These are phyloP conservation scores for Fusarium sp. DNA, from an alignment of 2,329 filamentous ascomycete species.

Conservation along the genomic window DNA sequence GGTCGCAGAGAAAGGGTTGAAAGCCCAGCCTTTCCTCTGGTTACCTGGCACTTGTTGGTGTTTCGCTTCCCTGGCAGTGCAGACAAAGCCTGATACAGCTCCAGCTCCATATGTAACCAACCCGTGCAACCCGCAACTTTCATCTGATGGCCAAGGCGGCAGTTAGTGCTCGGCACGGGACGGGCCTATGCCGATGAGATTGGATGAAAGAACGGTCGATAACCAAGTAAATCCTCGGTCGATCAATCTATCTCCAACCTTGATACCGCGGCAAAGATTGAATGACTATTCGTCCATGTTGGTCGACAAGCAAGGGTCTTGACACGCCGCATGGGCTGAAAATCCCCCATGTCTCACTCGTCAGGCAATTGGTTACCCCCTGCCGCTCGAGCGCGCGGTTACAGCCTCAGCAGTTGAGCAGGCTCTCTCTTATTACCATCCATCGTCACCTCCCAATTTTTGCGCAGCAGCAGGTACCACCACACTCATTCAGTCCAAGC, in stretches of 20 bases:
- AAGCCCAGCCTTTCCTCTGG: not conserved
- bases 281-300: not conserved
- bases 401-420: not conserved
- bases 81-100: not conserved
- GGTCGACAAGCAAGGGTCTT: constrained; percentile 17
- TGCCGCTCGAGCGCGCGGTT: not conserved
- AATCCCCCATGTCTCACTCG: constrained; percentile 25
- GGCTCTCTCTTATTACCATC: constrained; percentile 6
- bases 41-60: not conserved
- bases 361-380: constrained; percentile 17
- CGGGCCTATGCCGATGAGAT: not conserved
- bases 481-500: constrained; percentile 4
- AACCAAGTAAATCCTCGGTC: not conserved
- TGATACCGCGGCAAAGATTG: not conserved
- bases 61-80: not conserved
- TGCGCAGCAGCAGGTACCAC: not conserved
- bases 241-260: not conserved
- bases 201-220: not conserved
- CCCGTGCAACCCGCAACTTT: not conserved
- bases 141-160: not conserved
- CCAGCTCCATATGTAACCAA: not conserved
- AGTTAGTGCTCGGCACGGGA: not conserved
- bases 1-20: not conserved
- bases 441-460: not conserved
- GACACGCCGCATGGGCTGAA: not conserved